phyloP scores from a whole-genome alignment of 495 filamentous ascomycete species.

The Penicillium steckii region DNA sequence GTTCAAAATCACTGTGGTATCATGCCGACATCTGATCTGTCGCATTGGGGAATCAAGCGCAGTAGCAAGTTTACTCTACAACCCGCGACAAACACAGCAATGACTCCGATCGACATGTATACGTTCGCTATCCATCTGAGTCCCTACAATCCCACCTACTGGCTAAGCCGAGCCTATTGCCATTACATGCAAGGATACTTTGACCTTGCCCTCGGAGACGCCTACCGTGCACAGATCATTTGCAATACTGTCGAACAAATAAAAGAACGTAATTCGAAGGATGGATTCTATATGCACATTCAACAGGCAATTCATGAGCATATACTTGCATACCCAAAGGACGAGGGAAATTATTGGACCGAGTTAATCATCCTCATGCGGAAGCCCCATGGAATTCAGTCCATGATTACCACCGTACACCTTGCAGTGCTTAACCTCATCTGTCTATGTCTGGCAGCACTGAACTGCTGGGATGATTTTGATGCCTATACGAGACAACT shows the following conservation, averaged over 20 bases:
- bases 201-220: slow-evolving; percentile 79
- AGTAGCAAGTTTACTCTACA: slow-evolving; percentile 11
- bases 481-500: slow-evolving; percentile 13
- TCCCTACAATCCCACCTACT: slow-evolving; percentile 72
- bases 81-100: slow-evolving; percentile 3
- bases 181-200: slow-evolving; percentile 73
- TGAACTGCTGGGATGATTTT: slow-evolving; percentile 31
- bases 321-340: slow-evolving; percentile 13
- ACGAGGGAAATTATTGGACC: neutral
- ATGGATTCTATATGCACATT: slow-evolving; percentile 27
- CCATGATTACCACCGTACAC: slow-evolving; percentile 24
- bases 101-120: slow-evolving; percentile 33
- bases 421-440: slow-evolving; percentile 27
- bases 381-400: slow-evolving; percentile 20
- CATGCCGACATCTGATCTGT: slow-evolving; percentile 17
- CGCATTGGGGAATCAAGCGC: slow-evolving; percentile 23
- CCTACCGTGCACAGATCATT: slow-evolving; percentile 76
- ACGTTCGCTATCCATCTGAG: slow-evolving; percentile 33
- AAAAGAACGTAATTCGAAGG: slow-evolving; percentile 12
- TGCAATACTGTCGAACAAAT: slow-evolving; percentile 27
- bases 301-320: slow-evolving; percentile 35
- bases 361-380: slow-evolving; percentile 14
- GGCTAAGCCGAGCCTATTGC: slow-evolving; percentile 65
- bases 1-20: slow-evolving; percentile 10
- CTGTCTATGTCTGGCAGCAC: slow-evolving; percentile 25